Evolutionary conservation across 805 yeast species (phyloP).

Genomic region (Saccharomycopsis vini): DNA sequence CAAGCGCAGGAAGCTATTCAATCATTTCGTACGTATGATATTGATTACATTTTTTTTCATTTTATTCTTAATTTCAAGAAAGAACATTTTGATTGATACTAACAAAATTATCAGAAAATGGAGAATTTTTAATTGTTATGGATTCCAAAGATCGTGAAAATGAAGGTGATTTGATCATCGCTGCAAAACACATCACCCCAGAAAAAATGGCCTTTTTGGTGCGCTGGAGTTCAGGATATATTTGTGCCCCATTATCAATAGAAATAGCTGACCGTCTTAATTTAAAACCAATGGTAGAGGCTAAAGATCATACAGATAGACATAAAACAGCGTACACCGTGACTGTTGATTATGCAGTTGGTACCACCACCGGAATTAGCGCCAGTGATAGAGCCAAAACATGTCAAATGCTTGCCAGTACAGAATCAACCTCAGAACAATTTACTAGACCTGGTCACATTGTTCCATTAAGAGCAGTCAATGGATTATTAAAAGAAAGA

Average conservation of each 20-base stretch:
- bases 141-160: conserved; percentile 95
- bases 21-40: not conserved
- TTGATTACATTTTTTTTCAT: not conserved
- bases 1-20: no score
- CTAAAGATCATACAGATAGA: conserved; percentile 54
- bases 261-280: conserved; percentile 72
- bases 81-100: no score
- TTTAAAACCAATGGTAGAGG: conserved; percentile 59
- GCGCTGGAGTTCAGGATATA: conserved; percentile 80
- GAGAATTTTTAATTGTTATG: conserved; percentile 88
- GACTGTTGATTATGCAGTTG: conserved; percentile 76
- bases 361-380: conserved; percentile 94
- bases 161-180: conserved; percentile 92
- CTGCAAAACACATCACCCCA: conserved; percentile 75
- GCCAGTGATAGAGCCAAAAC: conserved; percentile 92
- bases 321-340: conserved; percentile 97
- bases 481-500: conserved; percentile 73
- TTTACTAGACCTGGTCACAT: conserved; percentile 92
- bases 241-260: conserved; percentile 80
- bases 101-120: no score
- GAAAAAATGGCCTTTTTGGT: conserved; percentile 92
- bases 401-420: conserved; percentile 58
- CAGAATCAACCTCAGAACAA: conserved; percentile 46
- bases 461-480: conserved; percentile 83
- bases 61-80: no score